phyloP scores from a whole-genome alignment of 306 rosid genomes.

The Dalbergia oliveri region DNA sequence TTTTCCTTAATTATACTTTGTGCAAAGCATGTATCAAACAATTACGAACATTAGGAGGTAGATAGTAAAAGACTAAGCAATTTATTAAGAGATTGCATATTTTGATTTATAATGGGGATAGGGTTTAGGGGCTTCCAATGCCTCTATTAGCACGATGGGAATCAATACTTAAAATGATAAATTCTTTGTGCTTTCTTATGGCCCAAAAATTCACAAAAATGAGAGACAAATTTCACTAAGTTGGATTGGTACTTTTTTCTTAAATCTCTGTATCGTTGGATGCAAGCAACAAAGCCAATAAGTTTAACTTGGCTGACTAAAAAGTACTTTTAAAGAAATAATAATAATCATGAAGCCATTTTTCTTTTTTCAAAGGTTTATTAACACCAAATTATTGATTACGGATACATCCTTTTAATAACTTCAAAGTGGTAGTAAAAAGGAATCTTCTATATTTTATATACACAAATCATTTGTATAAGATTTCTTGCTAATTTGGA shows the following conservation, averaged over 20 bases:
- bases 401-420: too few species aligned
- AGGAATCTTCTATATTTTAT: too few species aligned
- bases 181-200: neutral
- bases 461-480: neutral
- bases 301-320: too few species aligned
- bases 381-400: too few species aligned
- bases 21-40: neutral
- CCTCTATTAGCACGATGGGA: too few species aligned
- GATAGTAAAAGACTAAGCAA: neutral
- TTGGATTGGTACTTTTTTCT: neutral
- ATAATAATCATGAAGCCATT: too few species aligned
- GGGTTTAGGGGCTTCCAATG: neutral
- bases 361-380: too few species aligned
- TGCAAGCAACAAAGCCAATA: too few species aligned
- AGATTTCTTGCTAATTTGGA: neutral
- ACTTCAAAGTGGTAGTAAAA: too few species aligned
- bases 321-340: too few species aligned
- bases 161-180: neutral
- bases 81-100: neutral
- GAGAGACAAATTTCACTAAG: neutral
- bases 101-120: neutral
- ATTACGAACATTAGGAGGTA: constrained; percentile 1
- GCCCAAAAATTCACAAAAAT: neutral
- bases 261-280: too few species aligned
- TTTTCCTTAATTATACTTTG: constrained; percentile 30